Percentiles rank a stretch among this genome's conserved stretches.
Conservation (phyloP, 441 rosid species). For the Corymbia citriodora region DNA sequence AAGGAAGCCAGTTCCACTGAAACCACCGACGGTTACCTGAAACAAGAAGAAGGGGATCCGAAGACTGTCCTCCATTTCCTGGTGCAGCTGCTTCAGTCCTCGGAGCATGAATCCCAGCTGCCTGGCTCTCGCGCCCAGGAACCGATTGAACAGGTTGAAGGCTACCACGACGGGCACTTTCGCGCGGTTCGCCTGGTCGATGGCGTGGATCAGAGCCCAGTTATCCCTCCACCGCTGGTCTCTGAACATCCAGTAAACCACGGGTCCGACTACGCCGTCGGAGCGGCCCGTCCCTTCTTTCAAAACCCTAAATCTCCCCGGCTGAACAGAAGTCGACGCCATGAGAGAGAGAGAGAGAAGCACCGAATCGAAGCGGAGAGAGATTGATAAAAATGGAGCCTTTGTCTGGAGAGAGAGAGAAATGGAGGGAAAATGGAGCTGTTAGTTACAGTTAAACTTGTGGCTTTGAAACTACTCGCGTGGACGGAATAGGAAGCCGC, state of each 20-base stretch:
- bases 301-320: slow-evolving; percentile 64
- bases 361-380: background rate
- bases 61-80: slow-evolving; percentile 38
- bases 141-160: slow-evolving; percentile 83
- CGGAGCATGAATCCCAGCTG: slow-evolving; percentile 87
- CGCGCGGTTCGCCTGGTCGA: slow-evolving; percentile 70
- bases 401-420: background rate
- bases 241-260: slow-evolving; percentile 97
- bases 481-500: slow-evolving; percentile 14
- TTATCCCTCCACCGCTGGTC: slow-evolving; percentile 88
- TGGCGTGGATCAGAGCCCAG: slow-evolving; percentile 90
- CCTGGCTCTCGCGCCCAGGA: slow-evolving; percentile 79
- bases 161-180: slow-evolving; percentile 81
- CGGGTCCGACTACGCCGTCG: slow-evolving; percentile 50
- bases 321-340: slow-evolving; percentile 33
- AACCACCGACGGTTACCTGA: slow-evolving; percentile 33
- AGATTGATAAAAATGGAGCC: background rate
- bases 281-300: slow-evolving; percentile 38
- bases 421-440: slow-evolving; percentile 26
- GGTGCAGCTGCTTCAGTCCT: slow-evolving; percentile 66
- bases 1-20: background rate
- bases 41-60: slow-evolving; percentile 67
- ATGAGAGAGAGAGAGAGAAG: slow-evolving; percentile 6
- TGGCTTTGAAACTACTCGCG: slow-evolving; percentile 32
- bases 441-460: slow-evolving; percentile 18